Conservation (phyloP, 1,139 yeast species). For the Yamadazyma jaroonii region DNA sequence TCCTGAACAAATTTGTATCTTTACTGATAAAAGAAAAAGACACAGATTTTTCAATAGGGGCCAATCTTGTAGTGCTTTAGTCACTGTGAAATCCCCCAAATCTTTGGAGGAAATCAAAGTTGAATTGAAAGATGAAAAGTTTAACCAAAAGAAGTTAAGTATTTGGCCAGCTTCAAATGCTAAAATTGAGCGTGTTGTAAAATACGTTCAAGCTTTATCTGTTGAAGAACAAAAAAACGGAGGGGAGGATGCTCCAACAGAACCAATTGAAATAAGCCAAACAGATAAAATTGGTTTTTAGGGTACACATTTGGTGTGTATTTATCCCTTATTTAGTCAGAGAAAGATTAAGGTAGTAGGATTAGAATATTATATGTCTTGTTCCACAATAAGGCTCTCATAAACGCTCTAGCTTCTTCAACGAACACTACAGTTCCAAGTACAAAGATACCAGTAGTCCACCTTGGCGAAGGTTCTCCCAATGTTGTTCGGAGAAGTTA, state of each 20-base stretch:
- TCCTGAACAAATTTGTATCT: slow-evolving; percentile 48
- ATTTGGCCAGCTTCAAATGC: slow-evolving; percentile 39
- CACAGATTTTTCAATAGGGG: slow-evolving; percentile 10
- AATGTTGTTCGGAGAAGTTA: too few relatives aligned
- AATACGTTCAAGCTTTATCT: background rate
- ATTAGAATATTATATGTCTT: too few relatives aligned
- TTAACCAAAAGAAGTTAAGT: slow-evolving; percentile 29
- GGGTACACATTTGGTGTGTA: too few relatives aligned
- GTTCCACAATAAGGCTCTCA: too few relatives aligned
- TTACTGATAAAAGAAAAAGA: slow-evolving; percentile 24
- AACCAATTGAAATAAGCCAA: too few relatives aligned
- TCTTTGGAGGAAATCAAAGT: slow-evolving; percentile 44
- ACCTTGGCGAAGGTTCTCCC: too few relatives aligned
- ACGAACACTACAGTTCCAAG: too few relatives aligned
- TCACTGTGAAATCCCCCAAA: slow-evolving; percentile 45
- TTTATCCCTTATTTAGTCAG: too few relatives aligned
- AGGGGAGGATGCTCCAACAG: background rate
- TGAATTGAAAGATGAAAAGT: slow-evolving; percentile 24
- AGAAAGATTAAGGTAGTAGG: too few relatives aligned
- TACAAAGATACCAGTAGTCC: too few relatives aligned
- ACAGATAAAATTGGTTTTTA: too few relatives aligned
- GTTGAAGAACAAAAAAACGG: slow-evolving; percentile 4
- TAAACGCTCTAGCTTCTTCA: too few relatives aligned
- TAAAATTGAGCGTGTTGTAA: slow-evolving; percentile 17
- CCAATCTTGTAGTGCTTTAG: slow-evolving; percentile 48